Percentiles rank a stretch among this genome's conserved stretches.
Evolutionary conservation across 2,329 filamentous ascomycete genomes (phyloP).

Genomic region (Colletotrichum sp.): DNA sequence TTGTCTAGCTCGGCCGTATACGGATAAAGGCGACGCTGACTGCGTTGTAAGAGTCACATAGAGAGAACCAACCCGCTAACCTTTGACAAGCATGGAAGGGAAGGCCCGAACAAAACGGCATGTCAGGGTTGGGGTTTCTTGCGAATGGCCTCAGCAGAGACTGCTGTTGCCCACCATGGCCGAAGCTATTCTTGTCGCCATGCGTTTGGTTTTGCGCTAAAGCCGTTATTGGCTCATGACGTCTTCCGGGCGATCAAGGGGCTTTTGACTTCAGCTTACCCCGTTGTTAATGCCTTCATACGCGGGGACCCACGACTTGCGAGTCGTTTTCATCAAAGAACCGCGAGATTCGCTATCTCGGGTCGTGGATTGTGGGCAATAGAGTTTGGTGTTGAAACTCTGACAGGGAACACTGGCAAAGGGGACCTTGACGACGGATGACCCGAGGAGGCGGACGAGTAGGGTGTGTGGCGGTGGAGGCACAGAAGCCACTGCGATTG

Average conservation of each 20-base stretch:
- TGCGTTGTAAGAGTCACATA: background rate
- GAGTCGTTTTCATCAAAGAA: background rate
- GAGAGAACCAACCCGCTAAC: background rate
- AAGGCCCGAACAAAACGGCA: background rate
- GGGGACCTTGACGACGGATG: slow-evolving; percentile 10
- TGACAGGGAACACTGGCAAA: slow-evolving; percentile 2
- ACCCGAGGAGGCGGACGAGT: background rate
- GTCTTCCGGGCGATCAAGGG: background rate
- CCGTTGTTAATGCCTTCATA: background rate
- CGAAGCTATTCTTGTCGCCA: background rate
- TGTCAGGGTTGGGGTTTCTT: background rate
- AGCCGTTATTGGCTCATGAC: background rate
- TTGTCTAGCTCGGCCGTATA: background rate
- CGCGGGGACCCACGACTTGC: background rate
- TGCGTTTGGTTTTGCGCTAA: background rate
- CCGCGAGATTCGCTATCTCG: background rate
- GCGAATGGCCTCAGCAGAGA: background rate
- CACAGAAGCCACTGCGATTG: background rate
- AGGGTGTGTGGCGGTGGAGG: background rate
- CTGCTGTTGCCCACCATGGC: background rate
- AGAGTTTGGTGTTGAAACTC: slow-evolving; percentile 20
- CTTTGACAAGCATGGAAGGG: background rate
- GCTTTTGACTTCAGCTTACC: background rate
- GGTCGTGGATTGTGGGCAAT: background rate
- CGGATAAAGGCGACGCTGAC: background rate